These are phyloP conservation scores for Grosmannia clavigera DNA, from an alignment of 2,329 filamentous ascomycete genomes.

Conservation along the genomic window DNA sequence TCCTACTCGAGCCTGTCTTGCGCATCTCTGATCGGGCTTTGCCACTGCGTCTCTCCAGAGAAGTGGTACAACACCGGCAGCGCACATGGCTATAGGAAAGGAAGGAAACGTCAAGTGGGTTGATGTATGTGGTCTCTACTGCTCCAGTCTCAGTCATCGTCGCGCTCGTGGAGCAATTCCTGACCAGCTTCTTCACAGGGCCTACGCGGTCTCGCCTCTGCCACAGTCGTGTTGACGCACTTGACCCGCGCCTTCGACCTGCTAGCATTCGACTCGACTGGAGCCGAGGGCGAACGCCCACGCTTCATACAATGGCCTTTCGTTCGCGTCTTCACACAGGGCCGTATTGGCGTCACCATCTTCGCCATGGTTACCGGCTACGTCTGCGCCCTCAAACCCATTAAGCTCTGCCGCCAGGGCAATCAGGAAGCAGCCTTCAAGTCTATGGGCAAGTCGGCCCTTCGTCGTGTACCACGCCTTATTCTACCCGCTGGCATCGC, in stretches of 20 bases:
- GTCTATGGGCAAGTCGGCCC: slow-evolving; percentile 42
- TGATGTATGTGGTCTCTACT: slow-evolving; percentile 32
- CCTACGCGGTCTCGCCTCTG: slow-evolving; percentile 41
- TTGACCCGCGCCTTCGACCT: slow-evolving; percentile 37
- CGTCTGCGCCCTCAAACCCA: slow-evolving; percentile 49
- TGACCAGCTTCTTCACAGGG: slow-evolving; percentile 25
- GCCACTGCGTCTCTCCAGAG: neutral
- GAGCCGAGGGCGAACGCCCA: slow-evolving; percentile 29
- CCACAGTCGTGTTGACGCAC: slow-evolving; percentile 42
- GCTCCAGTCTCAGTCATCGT: neutral
- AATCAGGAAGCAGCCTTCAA: slow-evolving; percentile 39
- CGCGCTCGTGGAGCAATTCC: neutral
- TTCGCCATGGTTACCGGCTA: slow-evolving; percentile 55
- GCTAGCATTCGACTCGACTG: slow-evolving; percentile 30
- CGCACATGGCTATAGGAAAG: slow-evolving; percentile 27
- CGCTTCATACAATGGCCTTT: slow-evolving; percentile 45
- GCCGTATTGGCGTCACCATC: slow-evolving; percentile 52
- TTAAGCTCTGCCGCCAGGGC: slow-evolving; percentile 40
- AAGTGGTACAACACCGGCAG: neutral
- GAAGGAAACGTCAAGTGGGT: slow-evolving; percentile 47
- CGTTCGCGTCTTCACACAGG: slow-evolving; percentile 45
- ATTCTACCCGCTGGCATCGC: slow-evolving; percentile 44
- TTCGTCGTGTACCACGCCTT: slow-evolving; percentile 44
- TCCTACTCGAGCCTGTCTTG: neutral
- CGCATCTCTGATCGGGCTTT: neutral